Evolutionary conservation across 306 rosid genomes (phyloP).

Genomic region (Astragalus glycyphyllos): DNA sequence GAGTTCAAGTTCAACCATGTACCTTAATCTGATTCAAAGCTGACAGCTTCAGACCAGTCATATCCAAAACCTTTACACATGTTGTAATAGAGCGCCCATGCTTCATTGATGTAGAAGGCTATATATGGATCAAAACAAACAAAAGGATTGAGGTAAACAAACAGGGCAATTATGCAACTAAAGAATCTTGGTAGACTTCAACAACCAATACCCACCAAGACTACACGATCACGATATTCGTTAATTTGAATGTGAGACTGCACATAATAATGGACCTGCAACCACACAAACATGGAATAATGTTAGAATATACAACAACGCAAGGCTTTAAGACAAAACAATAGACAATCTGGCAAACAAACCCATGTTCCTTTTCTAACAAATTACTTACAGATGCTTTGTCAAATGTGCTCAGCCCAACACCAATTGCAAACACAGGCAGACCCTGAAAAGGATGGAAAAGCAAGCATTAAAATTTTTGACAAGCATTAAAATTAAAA

Average conservation of each 20-base stretch:
- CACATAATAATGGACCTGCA: constrained; percentile 92
- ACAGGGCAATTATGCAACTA: constrained; percentile 1
- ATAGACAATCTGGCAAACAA: constrained; percentile 20
- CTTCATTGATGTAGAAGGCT: constrained; percentile 93
- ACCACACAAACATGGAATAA: constrained; percentile 17
- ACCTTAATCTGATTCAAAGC: constrained; percentile 95
- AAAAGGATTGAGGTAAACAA: constrained; percentile 29
- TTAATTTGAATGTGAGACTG: constrained; percentile 98
- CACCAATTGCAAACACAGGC: constrained; percentile 89
- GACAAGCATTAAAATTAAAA: constrained; percentile 10
- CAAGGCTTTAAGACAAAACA: constrained; percentile 17
- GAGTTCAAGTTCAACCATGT: constrained; percentile 20
- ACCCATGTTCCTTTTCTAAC: constrained; percentile 23
- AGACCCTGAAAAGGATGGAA: constrained; percentile 66
- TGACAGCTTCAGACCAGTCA: constrained; percentile 94
- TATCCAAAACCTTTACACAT: constrained; percentile 89
- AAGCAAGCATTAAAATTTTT: constrained; percentile 14
- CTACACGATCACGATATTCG: constrained; percentile 84
- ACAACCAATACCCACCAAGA: constrained; percentile 68
- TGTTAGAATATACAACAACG: constrained; percentile 23
- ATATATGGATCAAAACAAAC: constrained; percentile 44
- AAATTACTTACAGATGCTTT: constrained; percentile 88
- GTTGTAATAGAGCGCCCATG: constrained; percentile 76
- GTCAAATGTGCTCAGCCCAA: constrained; percentile 88
- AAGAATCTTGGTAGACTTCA: constrained; percentile 13